phyloP scores from a whole-genome alignment of 1,284 basidiomycete genomes.

The Coniferiporia sulphurascens region DNA sequence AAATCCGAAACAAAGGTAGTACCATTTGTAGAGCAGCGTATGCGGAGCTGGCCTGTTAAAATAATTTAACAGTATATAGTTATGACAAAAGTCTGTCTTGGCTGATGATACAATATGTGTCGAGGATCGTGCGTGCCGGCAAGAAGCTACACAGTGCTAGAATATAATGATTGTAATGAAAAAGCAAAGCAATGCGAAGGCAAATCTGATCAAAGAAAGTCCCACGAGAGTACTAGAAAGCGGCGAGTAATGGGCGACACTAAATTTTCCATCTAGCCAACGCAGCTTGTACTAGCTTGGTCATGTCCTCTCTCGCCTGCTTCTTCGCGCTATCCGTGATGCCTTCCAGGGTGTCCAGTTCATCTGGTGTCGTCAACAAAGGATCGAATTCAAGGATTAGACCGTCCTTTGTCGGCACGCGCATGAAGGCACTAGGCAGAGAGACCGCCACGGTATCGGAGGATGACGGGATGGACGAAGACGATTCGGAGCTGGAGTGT shows the following conservation, averaged over 20 bases:
- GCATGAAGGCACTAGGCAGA: constrained; percentile 46
- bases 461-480: constrained; percentile 16
- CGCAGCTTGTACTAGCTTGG: constrained; percentile 59
- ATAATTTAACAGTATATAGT: background rate
- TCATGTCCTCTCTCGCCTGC: constrained; percentile 70
- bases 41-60: constrained; percentile 17
- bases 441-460: constrained; percentile 21
- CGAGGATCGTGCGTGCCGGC: background rate
- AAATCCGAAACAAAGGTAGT: constrained; percentile 39
- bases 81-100: background rate
- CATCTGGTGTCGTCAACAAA: constrained; percentile 59
- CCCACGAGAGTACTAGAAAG: background rate
- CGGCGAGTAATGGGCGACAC: constrained; percentile 19
- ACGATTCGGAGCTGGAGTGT: constrained; percentile 39
- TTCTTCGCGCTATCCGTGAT: constrained; percentile 77
- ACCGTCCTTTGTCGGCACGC: constrained; percentile 69
- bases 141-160: constrained; percentile 2
- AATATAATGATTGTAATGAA: constrained; percentile 5
- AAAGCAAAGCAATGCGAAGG: background rate
- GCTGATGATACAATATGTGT: constrained; percentile 9
- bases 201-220: background rate
- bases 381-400: constrained; percentile 78
- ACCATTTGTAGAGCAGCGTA: constrained; percentile 35
- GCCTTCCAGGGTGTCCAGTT: constrained; percentile 67
- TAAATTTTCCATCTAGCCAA: constrained; percentile 69